A percentile compares a stretch with the other conserved stretches of the same genome.
Conservation (phyloP, 768 basidiomycete genomes). For the Podaxis sp. region DNA sequence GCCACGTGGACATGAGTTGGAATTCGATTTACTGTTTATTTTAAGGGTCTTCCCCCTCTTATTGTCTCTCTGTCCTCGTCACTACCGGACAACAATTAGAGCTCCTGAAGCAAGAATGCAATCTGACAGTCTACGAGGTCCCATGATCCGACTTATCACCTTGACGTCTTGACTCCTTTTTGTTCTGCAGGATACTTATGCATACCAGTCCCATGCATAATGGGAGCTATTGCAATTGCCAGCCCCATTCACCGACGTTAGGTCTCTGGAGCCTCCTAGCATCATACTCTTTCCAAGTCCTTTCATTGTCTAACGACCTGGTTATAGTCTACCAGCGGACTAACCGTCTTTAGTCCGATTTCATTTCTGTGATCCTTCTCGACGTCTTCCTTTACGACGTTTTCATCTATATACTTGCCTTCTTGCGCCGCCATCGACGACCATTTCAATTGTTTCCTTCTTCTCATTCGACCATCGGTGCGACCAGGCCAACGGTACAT, state of each 20-base stretch:
- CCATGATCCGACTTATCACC: background rate
- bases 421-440: background rate
- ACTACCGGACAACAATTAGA: background rate
- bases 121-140: background rate
- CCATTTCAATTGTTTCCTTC: background rate
- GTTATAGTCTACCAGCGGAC: background rate
- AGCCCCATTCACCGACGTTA: background rate
- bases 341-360: background rate
- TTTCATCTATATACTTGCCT: slow-evolving; percentile 4
- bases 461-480: background rate
- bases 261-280: slow-evolving; percentile 9
- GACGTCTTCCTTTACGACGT: background rate
- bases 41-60: background rate
- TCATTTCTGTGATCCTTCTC: background rate
- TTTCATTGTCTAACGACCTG: background rate
- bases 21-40: background rate
- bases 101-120: slow-evolving; percentile 3
- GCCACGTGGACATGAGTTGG: background rate
- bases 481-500: background rate
- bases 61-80: background rate
- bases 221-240: background rate
- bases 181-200: slow-evolving; percentile 15
- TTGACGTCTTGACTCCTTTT: slow-evolving; percentile 14
- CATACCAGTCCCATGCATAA: slow-evolving; percentile 4
- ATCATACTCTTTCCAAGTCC: background rate